phyloP scores from a whole-genome alignment of 176 grass and related monocot genomes.

The Dactylis glomerata region DNA sequence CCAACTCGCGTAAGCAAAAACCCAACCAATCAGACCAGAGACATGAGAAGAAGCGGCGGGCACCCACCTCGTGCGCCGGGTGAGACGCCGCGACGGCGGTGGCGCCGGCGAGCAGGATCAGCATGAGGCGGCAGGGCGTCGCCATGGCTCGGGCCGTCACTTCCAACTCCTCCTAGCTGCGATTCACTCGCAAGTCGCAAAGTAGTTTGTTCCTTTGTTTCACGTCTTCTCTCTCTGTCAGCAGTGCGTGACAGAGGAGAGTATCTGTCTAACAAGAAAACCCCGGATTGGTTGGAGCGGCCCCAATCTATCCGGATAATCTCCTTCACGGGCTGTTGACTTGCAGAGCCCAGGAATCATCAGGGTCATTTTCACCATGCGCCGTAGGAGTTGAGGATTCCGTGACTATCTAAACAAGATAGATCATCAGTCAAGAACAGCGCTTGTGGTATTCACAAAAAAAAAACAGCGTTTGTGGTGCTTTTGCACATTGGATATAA shows the following conservation, averaged over 20 bases:
- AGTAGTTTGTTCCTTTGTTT: not conserved
- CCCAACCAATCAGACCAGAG: not conserved
- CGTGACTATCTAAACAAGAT: not conserved
- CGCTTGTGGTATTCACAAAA: not conserved
- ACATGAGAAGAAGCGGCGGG: not conserved
- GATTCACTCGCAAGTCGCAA: not conserved
- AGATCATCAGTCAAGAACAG: not conserved
- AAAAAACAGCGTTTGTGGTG: not conserved
- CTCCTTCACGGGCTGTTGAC: conserved; percentile 1
- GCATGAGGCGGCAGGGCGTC: not conserved
- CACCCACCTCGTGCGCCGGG: conserved; percentile 35
- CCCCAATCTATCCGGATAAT: conserved; percentile 20
- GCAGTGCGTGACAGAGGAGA: not conserved
- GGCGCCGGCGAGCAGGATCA: not conserved
- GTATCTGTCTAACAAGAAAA: not conserved
- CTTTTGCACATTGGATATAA: not conserved
- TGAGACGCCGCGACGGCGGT: conserved; percentile 19
- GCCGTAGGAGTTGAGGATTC: not conserved
- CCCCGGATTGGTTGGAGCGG: conserved; percentile 9
- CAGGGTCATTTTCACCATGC: not conserved
- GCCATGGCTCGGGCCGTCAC: not conserved
- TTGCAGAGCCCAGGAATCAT: not conserved
- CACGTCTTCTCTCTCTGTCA: not conserved
- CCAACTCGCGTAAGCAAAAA: not conserved
- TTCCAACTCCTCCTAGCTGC: not conserved